phyloP scores from a whole-genome alignment of 371 early-diverging fungal genomes.

The Coemansia sp. region DNA sequence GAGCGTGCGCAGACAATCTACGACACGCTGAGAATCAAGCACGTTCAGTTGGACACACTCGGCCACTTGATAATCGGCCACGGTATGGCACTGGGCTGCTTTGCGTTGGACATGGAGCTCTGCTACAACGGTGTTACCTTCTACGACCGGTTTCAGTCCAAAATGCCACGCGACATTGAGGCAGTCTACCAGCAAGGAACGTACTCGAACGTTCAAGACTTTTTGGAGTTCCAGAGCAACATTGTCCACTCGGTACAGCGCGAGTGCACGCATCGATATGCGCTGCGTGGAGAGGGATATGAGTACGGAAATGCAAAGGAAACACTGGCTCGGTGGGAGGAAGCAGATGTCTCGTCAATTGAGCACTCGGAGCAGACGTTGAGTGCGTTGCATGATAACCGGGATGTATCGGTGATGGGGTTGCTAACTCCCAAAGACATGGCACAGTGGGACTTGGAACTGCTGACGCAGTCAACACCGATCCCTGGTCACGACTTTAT shows the following conservation, averaged over 20 bases:
- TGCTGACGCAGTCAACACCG: constrained; percentile 25
- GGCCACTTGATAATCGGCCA: constrained; percentile 70
- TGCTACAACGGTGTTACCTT: constrained; percentile 64
- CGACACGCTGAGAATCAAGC: constrained; percentile 80
- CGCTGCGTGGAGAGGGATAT: constrained; percentile 61
- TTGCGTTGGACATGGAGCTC: constrained; percentile 57
- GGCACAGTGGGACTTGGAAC: constrained; percentile 32
- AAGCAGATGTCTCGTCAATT: constrained; percentile 58
- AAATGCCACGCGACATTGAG: constrained; percentile 85
- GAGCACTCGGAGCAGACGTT: constrained; percentile 54
- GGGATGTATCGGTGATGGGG: constrained; percentile 39
- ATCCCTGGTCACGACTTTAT: constrained; percentile 28
- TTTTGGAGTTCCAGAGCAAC: constrained; percentile 74
- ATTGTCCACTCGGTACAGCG: constrained; percentile 75
- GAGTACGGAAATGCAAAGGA: constrained; percentile 59
- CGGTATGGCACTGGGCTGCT: constrained; percentile 60
- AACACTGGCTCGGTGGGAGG: constrained; percentile 60
- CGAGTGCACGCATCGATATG: constrained; percentile 59
- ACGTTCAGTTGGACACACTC: constrained; percentile 86
- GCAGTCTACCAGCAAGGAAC: constrained; percentile 82
- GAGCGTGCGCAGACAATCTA: constrained; percentile 67
- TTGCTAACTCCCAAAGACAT: constrained; percentile 26
- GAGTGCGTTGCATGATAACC: constrained; percentile 36
- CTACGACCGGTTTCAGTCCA: constrained; percentile 74
- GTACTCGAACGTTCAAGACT: constrained; percentile 88